These are phyloP conservation scores for Exophiala aquamarina DNA, from an alignment of 2,329 filamentous ascomycete species.

Conservation along the genomic window DNA sequence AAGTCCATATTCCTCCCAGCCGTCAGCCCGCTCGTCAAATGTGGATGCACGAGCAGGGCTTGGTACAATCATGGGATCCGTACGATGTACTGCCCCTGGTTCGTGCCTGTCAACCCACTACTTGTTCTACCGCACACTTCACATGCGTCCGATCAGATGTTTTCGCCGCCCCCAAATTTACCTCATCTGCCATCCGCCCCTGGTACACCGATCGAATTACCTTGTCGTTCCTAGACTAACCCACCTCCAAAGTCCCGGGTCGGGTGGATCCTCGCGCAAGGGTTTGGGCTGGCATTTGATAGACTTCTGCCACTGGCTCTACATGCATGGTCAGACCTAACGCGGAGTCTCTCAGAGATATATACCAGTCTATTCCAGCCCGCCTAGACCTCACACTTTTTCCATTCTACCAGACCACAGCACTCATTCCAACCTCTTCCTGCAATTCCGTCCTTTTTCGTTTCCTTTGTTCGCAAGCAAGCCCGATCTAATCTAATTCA, in stretches of 20 bases:
- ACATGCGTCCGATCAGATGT: no score
- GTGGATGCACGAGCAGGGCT: slow-evolving; percentile 2
- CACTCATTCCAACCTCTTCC: slow-evolving; percentile 10
- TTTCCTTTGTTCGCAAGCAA: slow-evolving; percentile 14
- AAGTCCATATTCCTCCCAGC: not conserved
- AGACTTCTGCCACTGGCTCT: not conserved
- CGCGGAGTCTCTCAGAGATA: slow-evolving; percentile 6
- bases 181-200: slow-evolving; percentile 9
- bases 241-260: no score
- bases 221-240: slow-evolving; percentile 2
- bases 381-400: slow-evolving; percentile 3
- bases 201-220: slow-evolving; percentile 4
- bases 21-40: slow-evolving; percentile 21
- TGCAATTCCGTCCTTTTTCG: slow-evolving; percentile 3
- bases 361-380: slow-evolving; percentile 12
- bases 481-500: not conserved
- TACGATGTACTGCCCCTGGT: slow-evolving; percentile 3
- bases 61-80: no score
- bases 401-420: slow-evolving; percentile 6
- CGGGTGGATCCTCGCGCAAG: not conserved
- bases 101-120: no score
- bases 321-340: not conserved
- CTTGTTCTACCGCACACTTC: no score
- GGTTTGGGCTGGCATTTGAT: not conserved
- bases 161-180: slow-evolving; percentile 25